Evolutionary conservation across 805 yeast species (phyloP).

Genomic region (Wickerhamiella musiphila): DNA sequence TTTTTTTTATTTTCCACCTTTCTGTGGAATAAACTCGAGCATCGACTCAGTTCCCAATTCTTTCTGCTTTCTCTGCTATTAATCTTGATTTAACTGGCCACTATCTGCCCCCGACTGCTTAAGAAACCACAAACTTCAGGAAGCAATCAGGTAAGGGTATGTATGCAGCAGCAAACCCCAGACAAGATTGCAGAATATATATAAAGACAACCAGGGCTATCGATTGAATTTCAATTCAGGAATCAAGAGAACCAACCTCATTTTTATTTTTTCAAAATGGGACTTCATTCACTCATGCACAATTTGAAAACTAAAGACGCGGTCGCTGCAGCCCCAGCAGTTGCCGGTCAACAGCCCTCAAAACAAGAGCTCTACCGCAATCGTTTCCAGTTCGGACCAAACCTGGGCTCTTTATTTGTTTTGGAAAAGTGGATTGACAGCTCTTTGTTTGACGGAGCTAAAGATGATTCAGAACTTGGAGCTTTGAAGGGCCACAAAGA

Average conservation of each 20-base stretch:
- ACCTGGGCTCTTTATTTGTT: constrained; percentile 67
- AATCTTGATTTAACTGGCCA: too few species aligned
- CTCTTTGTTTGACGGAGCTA: constrained; percentile 38
- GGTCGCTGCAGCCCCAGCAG: constrained; percentile 17
- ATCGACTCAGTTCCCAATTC: too few species aligned
- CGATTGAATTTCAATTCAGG: neutral
- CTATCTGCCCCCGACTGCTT: too few species aligned
- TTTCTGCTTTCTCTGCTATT: too few species aligned
- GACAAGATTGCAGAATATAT: too few species aligned
- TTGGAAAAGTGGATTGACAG: constrained; percentile 66
- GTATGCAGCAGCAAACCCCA: too few species aligned
- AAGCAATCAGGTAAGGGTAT: too few species aligned
- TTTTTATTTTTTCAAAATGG: constrained; percentile 11
- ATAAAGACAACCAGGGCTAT: neutral
- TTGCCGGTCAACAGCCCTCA: constrained; percentile 21
- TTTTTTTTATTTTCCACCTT: too few species aligned
- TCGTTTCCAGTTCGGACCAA: constrained; percentile 57
- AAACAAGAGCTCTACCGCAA: constrained; percentile 18
- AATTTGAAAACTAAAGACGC: constrained; percentile 11
- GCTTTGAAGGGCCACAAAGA: constrained; percentile 39
- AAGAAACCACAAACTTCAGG: too few species aligned
- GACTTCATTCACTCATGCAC: constrained; percentile 15
- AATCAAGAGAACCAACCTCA: neutral
- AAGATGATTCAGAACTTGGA: constrained; percentile 46
- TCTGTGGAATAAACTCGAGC: too few species aligned